Evolutionary conservation across 2,329 filamentous ascomycete species (phyloP).

Genomic region (Mycocentrospora acerina): DNA sequence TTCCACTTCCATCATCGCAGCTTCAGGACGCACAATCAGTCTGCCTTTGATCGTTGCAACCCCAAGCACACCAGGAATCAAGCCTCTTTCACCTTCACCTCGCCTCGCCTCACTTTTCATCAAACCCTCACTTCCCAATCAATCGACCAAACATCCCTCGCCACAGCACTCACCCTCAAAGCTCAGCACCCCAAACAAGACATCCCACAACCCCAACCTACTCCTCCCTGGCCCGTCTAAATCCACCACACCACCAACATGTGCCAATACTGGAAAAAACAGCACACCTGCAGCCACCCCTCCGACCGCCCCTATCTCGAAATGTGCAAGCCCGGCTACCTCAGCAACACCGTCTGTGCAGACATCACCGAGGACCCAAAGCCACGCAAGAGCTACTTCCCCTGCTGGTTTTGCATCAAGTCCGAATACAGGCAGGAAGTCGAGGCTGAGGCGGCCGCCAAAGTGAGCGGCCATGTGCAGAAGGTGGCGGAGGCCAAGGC

Average conservation of each 20-base stretch:
- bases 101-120: too few species aligned
- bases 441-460: slow-evolving; percentile 5
- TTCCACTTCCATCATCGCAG: too few species aligned
- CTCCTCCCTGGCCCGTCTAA: too few species aligned
- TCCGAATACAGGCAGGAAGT: slow-evolving; percentile 11
- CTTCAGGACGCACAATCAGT: too few species aligned
- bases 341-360: slow-evolving; percentile 21
- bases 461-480: background rate
- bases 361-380: slow-evolving; percentile 13
- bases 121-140: too few species aligned
- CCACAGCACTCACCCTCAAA: too few species aligned
- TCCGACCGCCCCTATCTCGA: slow-evolving; percentile 24
- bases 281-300: slow-evolving; percentile 22
- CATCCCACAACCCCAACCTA: background rate
- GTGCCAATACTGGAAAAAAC: slow-evolving; percentile 30
- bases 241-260: slow-evolving; percentile 14
- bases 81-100: too few species aligned
- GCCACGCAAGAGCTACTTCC: slow-evolving; percentile 21
- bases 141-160: too few species aligned
- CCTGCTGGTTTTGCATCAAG: slow-evolving; percentile 26
- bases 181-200: too few species aligned
- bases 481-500: slow-evolving; percentile 7
- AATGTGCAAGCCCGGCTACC: slow-evolving; percentile 21
- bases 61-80: too few species aligned
- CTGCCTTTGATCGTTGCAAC: too few species aligned